These are phyloP conservation scores for Parmelia sp. DNA, from an alignment of 495 filamentous ascomycete species.

Conservation along the genomic window DNA sequence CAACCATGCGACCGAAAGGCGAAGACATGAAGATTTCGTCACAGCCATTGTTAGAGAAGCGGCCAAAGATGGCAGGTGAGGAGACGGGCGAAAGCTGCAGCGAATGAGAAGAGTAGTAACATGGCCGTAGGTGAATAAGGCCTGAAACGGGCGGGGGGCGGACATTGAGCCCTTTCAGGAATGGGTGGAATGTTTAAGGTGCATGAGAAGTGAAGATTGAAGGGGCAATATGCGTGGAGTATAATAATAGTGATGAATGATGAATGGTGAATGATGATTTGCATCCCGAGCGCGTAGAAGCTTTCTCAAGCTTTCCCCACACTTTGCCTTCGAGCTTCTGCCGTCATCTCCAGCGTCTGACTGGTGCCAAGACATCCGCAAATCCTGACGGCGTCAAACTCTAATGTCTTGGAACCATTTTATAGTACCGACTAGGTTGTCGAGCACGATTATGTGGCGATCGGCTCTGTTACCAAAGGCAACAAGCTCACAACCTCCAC, in stretches of 20 bases:
- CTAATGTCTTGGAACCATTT: too few relatives aligned
- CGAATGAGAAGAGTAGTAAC: background rate
- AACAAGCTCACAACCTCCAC: background rate
- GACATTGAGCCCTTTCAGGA: background rate
- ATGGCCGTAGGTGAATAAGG: background rate
- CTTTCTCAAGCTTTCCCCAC: background rate
- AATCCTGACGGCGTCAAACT: background rate
- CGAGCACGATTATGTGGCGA: too few relatives aligned
- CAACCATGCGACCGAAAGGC: background rate
- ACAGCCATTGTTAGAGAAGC: background rate
- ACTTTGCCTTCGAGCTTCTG: background rate
- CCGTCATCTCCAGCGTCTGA: conserved; percentile 1
- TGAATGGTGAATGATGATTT: too few relatives aligned
- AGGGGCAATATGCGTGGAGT: too few relatives aligned
- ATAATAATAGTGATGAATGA: background rate
- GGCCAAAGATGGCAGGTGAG: background rate
- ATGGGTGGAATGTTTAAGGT: background rate
- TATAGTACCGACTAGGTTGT: too few relatives aligned
- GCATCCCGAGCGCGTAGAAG: background rate
- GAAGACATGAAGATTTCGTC: background rate
- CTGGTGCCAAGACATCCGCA: conserved; percentile 22
- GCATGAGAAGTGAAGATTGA: background rate
- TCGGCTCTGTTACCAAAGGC: too few relatives aligned
- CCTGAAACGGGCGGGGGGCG: background rate
- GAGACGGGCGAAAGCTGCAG: background rate